Base-by-base conservation (phyloP, 2,329 filamentous ascomycete species). In the Huntiella moniliformis region DNA sequence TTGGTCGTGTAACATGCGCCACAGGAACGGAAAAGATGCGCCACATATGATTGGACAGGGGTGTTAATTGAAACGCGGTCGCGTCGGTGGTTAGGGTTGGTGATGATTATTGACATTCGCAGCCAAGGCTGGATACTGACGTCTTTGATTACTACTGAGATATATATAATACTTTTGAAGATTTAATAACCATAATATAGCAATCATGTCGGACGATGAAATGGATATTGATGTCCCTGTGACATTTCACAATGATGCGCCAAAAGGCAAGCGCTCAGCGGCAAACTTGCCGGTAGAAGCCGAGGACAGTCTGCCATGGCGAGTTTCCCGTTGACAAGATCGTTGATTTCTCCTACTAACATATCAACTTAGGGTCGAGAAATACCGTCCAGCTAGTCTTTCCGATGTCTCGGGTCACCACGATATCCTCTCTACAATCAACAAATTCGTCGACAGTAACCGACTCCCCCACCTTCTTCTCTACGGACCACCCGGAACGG, bases 401-500 rank as follows among this genome's bases (percentile, higher is more conserved):
- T 76, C 80, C 54, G 91, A 98, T 62, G 91, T 98, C 48, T 93
- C 86, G 3, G 91, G 91, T 15, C 91, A 98, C 62, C 82, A 95
- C 58, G 91, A 98, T 62, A 96, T 98, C 57, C 77, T 98, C 52
- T 79, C 87, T 4, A 98, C 91, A 2, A 93, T 98, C 66, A 95
- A 95, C 70, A 91, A 87, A 60, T 98, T 98, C 56, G 76, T 98
- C 58, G 87, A 96, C 58, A 74, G 83, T 48, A 96, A 98, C 64
- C 77, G 87, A 54, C 71, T 98, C 45, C 91, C 91, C 5, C 91
- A 98, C 67, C 79, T 98, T 36, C 79, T 98, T 12, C 81, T 98
- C 51, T 98, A 98, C 59, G 91, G 91, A 0, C 91, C 91, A 4
- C 91, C 91, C 0, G 91, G 91, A 50, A 98, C 91, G 0, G 91